These are phyloP conservation scores for Nannochloropsis salina DNA, from an alignment of 108 stramenopile genomes.

Conservation along the genomic window DNA sequence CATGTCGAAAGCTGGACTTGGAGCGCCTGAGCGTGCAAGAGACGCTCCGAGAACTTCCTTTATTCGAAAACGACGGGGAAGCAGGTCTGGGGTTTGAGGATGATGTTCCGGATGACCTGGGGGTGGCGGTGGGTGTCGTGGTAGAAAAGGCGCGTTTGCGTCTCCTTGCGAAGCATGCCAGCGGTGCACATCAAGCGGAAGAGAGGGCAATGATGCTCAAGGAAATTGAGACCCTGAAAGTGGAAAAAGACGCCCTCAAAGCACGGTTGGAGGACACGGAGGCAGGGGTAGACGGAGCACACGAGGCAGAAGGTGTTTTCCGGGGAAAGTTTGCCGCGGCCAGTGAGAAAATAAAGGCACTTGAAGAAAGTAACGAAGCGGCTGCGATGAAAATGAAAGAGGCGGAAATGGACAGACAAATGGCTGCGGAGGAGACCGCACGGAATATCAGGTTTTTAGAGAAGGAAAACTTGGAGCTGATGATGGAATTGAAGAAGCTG, in stretches of 20 bases:
- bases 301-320: not conserved
- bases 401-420: conserved; percentile 25
- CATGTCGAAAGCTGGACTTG: not conserved
- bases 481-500: conserved; percentile 25
- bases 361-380: conserved; percentile 20
- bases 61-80: not conserved
- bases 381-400: not conserved
- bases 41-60: not conserved
- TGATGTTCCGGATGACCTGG: not conserved
- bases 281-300: not conserved
- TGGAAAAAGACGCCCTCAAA: conserved; percentile 33
- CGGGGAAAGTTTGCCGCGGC: not conserved
- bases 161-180: not conserved
- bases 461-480: conserved; percentile 36
- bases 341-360: not conserved
- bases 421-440: conserved; percentile 24
- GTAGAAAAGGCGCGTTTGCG: not conserved
- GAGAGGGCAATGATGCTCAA: not conserved
- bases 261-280: conserved; percentile 24
- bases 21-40: conserved; percentile 10
- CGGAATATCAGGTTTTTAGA: conserved; percentile 23
- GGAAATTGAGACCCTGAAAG: not conserved
- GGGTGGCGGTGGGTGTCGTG: not conserved
- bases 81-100: not conserved
- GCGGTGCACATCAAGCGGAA: not conserved